Evolutionary conservation across 78 protist species (phyloP).

Genomic region (Tieghemostelium lacteum): DNA sequence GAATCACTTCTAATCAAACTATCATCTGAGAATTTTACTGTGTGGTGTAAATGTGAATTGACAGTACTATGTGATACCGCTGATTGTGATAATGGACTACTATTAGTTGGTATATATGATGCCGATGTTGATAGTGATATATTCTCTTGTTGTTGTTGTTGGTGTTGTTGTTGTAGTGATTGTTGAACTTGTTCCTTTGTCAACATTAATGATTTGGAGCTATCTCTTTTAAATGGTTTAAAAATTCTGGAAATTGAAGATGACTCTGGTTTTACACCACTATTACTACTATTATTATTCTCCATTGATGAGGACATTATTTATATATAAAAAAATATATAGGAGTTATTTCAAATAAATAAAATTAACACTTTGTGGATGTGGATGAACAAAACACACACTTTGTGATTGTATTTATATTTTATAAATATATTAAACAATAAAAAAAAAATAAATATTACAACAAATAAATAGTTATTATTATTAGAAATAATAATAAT

Average conservation of each 20-base stretch:
- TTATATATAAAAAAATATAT: background rate
- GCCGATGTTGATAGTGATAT: no score
- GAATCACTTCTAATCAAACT: background rate
- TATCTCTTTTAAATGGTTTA: slow-evolving; percentile 2
- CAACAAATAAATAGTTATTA: background rate
- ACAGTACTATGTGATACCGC: no score
- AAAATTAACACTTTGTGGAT: background rate
- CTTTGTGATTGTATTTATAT: background rate
- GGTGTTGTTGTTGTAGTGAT: background rate
- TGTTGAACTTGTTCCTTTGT: background rate
- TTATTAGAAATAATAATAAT: background rate
- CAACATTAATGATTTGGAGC: slow-evolving; percentile 4
- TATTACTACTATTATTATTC: background rate
- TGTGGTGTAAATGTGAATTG: no score
- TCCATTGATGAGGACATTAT: background rate
- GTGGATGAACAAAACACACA: background rate
- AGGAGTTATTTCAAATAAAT: background rate
- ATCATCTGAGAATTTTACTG: background rate
- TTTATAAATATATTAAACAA: background rate
- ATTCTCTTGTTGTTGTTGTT: background rate
- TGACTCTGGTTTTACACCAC: background rate
- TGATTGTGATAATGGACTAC: no score
- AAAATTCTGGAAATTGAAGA: background rate
- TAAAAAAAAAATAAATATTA: background rate
- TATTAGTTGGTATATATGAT: no score